Conservation (phyloP, 2,329 filamentous ascomycete genomes). For the Talaromyces sp. region DNA sequence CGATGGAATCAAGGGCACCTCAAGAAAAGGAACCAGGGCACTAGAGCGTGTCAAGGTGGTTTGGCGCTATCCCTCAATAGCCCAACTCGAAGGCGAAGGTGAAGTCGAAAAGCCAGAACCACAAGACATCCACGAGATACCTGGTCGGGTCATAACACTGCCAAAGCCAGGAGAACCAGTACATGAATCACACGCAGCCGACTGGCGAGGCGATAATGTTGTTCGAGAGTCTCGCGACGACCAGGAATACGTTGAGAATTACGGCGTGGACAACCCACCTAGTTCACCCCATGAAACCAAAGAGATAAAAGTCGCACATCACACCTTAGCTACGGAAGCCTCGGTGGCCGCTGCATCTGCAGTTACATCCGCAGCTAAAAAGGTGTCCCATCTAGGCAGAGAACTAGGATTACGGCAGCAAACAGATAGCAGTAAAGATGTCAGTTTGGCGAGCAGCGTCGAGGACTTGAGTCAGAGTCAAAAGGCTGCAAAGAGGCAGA, state of each 20-base stretch:
- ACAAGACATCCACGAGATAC: constrained; percentile 20
- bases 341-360: constrained; percentile 14
- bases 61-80: constrained; percentile 56
- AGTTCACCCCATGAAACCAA: background rate
- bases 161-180: constrained; percentile 64
- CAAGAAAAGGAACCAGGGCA: constrained; percentile 71
- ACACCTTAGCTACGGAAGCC: constrained; percentile 11
- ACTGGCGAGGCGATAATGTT: constrained; percentile 63
- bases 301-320: constrained; percentile 10
- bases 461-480: constrained; percentile 18
- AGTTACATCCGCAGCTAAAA: constrained; percentile 4
- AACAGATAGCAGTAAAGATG: constrained; percentile 58
- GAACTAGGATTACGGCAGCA: constrained; percentile 63
- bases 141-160: constrained; percentile 52
- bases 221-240: constrained; percentile 8
- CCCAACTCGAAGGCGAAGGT: constrained; percentile 9
- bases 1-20: constrained; percentile 91
- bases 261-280: background rate
- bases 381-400: constrained; percentile 20
- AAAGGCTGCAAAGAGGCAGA: constrained; percentile 20
- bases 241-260: constrained; percentile 13
- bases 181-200: constrained; percentile 61
- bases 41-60: constrained; percentile 80
- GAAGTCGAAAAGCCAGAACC: constrained; percentile 9
- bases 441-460: constrained; percentile 70